Evolutionary conservation across 495 filamentous ascomycete genomes (phyloP).

Genomic region (Glonium stellatum): DNA sequence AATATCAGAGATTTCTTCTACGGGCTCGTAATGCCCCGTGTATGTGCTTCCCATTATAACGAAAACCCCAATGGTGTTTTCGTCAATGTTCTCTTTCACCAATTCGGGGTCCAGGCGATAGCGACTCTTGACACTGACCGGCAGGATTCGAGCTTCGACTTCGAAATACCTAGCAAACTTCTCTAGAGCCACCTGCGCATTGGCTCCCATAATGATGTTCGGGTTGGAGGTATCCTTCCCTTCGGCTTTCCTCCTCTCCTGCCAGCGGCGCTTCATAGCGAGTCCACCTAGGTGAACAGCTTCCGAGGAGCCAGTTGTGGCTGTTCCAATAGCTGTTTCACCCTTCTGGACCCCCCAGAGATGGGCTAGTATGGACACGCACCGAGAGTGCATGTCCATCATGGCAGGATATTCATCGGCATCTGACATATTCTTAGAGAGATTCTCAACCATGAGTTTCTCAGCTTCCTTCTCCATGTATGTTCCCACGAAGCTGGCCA

Average conservation of each 20-base stretch:
- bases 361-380: slow-evolving; percentile 62
- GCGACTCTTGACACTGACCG: slow-evolving; percentile 56
- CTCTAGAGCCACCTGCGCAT: slow-evolving; percentile 69
- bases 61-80: slow-evolving; percentile 75
- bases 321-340: slow-evolving; percentile 63
- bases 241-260: slow-evolving; percentile 52
- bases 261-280: slow-evolving; percentile 75
- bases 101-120: slow-evolving; percentile 57
- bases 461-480: slow-evolving; percentile 64
- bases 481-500: slow-evolving; percentile 61
- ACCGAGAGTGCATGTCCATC: slow-evolving; percentile 65
- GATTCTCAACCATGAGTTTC: slow-evolving; percentile 59
- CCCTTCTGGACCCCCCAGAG: slow-evolving; percentile 60
- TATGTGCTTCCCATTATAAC: slow-evolving; percentile 69
- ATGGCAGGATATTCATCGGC: slow-evolving; percentile 72
- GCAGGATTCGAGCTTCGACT: slow-evolving; percentile 64
- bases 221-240: slow-evolving; percentile 57
- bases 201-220: slow-evolving; percentile 73
- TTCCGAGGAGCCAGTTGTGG: slow-evolving; percentile 67
- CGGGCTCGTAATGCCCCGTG: slow-evolving; percentile 71
- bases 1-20: slow-evolving; percentile 58
- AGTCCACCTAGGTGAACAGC: slow-evolving; percentile 69
- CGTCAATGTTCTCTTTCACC: slow-evolving; percentile 61
- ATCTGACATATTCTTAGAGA: slow-evolving; percentile 61
- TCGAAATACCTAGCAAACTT: slow-evolving; percentile 73